Evolutionary conservation across 768 basidiomycete genomes (phyloP).

Genomic region (Rhodotorula paludigena): DNA sequence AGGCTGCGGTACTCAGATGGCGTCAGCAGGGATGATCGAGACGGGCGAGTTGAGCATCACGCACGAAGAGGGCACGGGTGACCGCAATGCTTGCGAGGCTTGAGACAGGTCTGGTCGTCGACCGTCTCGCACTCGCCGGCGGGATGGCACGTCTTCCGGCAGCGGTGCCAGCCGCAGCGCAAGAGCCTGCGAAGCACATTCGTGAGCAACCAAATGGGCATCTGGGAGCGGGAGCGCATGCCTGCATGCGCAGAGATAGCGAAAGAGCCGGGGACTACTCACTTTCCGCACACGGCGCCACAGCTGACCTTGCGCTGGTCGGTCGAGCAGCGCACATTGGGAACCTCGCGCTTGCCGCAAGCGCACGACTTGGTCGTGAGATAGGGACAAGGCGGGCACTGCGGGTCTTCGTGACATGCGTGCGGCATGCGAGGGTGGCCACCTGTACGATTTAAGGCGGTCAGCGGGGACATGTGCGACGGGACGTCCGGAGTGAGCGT

Average conservation of each 20-base stretch:
- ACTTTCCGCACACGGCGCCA: slow-evolving; percentile 74
- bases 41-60: not conserved
- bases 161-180: slow-evolving; percentile 82
- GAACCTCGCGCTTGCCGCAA: slow-evolving; percentile 77
- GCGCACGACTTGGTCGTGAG: slow-evolving; percentile 74
- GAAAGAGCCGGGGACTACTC: slow-evolving; percentile 42
- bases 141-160: slow-evolving; percentile 72
- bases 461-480: not conserved
- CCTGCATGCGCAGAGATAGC: no score
- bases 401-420: slow-evolving; percentile 69
- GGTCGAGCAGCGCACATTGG: slow-evolving; percentile 77
- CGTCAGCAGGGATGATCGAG: not conserved
- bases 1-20: slow-evolving; percentile 52
- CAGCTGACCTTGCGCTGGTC: slow-evolving; percentile 70
- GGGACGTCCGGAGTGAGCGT: not conserved
- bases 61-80: slow-evolving; percentile 29
- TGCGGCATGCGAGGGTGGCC: slow-evolving; percentile 76
- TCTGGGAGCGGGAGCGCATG: no score
- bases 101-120: slow-evolving; percentile 66
- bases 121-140: slow-evolving; percentile 72
- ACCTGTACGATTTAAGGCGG: slow-evolving; percentile 4
- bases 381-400: slow-evolving; percentile 83
- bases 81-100: slow-evolving; percentile 60
- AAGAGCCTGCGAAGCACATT: slow-evolving; percentile 53
- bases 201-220: no score